Base-by-base conservation (phyloP, 768 basidiomycete species). In the Boletus speciosus region DNA sequence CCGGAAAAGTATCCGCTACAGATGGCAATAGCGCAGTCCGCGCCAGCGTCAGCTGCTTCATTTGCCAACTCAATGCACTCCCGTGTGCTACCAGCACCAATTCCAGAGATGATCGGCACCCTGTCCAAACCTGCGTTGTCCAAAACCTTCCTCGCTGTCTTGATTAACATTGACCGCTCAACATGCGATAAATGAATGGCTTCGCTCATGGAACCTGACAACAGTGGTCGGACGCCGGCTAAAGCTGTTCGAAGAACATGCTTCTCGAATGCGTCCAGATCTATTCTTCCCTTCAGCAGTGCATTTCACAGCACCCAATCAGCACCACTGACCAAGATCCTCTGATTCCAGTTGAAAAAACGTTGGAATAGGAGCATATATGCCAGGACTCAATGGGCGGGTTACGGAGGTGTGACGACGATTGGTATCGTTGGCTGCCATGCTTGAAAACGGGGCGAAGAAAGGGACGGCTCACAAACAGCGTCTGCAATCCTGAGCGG, bases 1-100 rank as follows among this genome's bases (percentile, higher is more conserved):
- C 90, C 89, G 31, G 91, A 88, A 64, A 85, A 97, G 75, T 93
- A 95, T 47, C 92, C 91, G 61, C 88, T 86, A 21, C 84, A 76
- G 66, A 96, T 94, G 57, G 91, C 88, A 61, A 96, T 92, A 36
- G 79, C 81, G 61, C 82, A 88, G 70, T 96, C 92, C 6, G 95
- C 93, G 27, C 95, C 94, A 23, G 88, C 88, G 19, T 75, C 78
- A 12, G 90, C 92, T 16, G 93, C 93, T 66, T 89, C 85, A 36
- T 80, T 79, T 55, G 81, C 81, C 21, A 94, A 74, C 52, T 85
- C 76, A 44, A 96, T 75, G 32, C 91, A 91, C 67, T 90, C 92
- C 48, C 88, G 80, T 10, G 92, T 93, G 70, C 89, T 90, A 36
- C 84, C 85, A 11, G 83, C 83, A 8, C 93, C 91, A 16, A 91